Percentiles rank a stretch among this genome's conserved stretches.
These are phyloP conservation scores for Cytospora schulzeri DNA, from an alignment of 2,329 filamentous ascomycete genomes.

Conservation along the genomic window DNA sequence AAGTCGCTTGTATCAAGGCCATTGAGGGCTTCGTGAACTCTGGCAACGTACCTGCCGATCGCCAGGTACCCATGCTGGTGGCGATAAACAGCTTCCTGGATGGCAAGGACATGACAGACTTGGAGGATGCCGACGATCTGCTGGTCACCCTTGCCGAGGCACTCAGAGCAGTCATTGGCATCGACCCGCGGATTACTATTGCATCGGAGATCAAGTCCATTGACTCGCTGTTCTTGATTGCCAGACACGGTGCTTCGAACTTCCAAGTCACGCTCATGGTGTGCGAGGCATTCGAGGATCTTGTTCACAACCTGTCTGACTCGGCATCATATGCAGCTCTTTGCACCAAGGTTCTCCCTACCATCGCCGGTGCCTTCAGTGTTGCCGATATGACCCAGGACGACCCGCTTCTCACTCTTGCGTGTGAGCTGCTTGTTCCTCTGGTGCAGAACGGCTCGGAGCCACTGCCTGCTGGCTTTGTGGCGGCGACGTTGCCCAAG, in stretches of 20 bases:
- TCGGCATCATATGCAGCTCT: constrained; percentile 73
- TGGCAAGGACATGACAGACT: constrained; percentile 76
- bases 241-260: constrained; percentile 84
- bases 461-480: constrained; percentile 84
- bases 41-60: constrained; percentile 52
- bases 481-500: constrained; percentile 84
- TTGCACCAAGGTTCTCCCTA: constrained; percentile 84
- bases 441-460: constrained; percentile 81
- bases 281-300: constrained; percentile 87
- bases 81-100: constrained; percentile 74
- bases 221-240: constrained; percentile 83
- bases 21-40: constrained; percentile 68
- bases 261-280: constrained; percentile 90
- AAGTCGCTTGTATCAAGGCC: constrained; percentile 87
- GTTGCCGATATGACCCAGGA: constrained; percentile 84
- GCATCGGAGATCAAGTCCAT: constrained; percentile 73
- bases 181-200: constrained; percentile 76
- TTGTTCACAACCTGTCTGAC: constrained; percentile 70
- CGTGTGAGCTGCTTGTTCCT: constrained; percentile 79
- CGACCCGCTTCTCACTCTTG: constrained; percentile 74
- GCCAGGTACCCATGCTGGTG: constrained; percentile 63
- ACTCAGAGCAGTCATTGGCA: constrained; percentile 76
- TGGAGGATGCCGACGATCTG: constrained; percentile 88
- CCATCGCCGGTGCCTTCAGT: constrained; percentile 85
- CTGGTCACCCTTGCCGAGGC: constrained; percentile 89